Evolutionary conservation across 345 rosid species (phyloP), one percentile per base, ranked within the genome.

Genomic region (Gossypium herbaceum): DNA sequence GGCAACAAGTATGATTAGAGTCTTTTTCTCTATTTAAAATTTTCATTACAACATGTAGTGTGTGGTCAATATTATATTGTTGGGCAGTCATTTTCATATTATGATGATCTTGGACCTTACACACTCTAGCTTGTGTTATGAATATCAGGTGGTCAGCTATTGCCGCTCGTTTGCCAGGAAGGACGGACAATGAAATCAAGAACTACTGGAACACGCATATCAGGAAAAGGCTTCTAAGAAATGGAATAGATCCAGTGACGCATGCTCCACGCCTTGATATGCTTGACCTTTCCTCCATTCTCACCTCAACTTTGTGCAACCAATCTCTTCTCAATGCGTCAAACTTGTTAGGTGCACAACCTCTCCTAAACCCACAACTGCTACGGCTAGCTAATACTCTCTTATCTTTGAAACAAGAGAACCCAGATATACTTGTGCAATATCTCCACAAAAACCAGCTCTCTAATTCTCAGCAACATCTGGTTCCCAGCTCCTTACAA

Each of bases 121-220:
- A 5, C 39, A 11, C 34, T 73, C 47, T 47, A 0, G 11, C 29
- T 61, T 25, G 13, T 47, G 12, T n/a, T 58, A 12, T 34, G 16
- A 45, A 77, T 73, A 39, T 73, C 77, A 94, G 99, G 84, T 95
- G 99, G 99, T 95, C 98, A 3, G 98, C 98, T 8, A 95, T 95
- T 83, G 99, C 98, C 12, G 94, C 90, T 82, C 94, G 98, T 29
- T 83, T 95, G 82, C 99, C 99, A 0, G 99, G 99, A 68, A 89
- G 99, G 78, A 95, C 98, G 0, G 99, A 95, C 71, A 95, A 95
- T 52, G 98, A 95, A 81, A 91, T 95, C 74, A 95, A 95, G 84
- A 95, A 95, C 68, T 89, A 87, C 67, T 95, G 99, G 99, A 92
- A 95, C 84, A 95, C 99, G 43, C 94, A 88, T 57, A 89, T 92